Percentiles rank a stretch among this genome's conserved stretches.
Evolutionary conservation across 2,329 filamentous ascomycete genomes (phyloP).

Genomic region (Alternaria gansuensis): DNA sequence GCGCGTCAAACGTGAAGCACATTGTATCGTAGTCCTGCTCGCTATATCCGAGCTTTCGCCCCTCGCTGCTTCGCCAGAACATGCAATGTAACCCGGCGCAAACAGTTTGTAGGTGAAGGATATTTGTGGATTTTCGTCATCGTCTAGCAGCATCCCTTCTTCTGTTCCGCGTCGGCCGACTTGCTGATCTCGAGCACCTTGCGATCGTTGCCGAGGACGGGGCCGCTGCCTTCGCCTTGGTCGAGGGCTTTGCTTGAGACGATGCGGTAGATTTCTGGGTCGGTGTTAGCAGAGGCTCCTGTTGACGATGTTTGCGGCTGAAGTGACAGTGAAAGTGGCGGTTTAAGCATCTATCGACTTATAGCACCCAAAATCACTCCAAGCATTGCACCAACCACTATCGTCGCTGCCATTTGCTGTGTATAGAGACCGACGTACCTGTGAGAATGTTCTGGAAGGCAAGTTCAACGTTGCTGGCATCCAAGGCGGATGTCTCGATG

Average conservation of each 20-base stretch:
- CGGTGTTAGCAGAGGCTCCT: constrained; percentile 14
- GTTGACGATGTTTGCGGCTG: neutral
- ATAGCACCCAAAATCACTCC: neutral
- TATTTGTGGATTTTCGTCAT: constrained; percentile 13
- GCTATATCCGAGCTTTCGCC: constrained; percentile 11
- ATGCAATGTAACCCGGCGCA: constrained; percentile 24
- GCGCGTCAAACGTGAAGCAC: constrained; percentile 19
- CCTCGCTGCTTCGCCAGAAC: constrained; percentile 10
- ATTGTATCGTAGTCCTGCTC: constrained; percentile 24
- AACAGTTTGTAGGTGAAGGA: constrained; percentile 27
- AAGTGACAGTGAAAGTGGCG: constrained; percentile 21
- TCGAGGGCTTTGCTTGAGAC: constrained; percentile 98
- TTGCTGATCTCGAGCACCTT: constrained; percentile 86
- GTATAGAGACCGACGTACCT: constrained; percentile 67
- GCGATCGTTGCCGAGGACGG: constrained; percentile 76
- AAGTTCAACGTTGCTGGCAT: constrained; percentile 98
- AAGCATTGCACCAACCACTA: constrained; percentile 2
- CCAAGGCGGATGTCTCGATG: constrained; percentile 98
- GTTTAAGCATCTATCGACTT: constrained; percentile 17
- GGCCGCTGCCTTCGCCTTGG: constrained; percentile 81
- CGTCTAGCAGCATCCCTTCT: constrained; percentile 81
- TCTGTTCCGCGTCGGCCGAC: constrained; percentile 79
- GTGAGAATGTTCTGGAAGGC: constrained; percentile 99
- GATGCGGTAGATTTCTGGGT: constrained; percentile 95
- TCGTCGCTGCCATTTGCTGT: neutral